Evolutionary conservation across 371 early-diverging fungal species (phyloP), one percentile per base, ranked within the genome.

Genomic region (Phascolomyces articulosus): DNA sequence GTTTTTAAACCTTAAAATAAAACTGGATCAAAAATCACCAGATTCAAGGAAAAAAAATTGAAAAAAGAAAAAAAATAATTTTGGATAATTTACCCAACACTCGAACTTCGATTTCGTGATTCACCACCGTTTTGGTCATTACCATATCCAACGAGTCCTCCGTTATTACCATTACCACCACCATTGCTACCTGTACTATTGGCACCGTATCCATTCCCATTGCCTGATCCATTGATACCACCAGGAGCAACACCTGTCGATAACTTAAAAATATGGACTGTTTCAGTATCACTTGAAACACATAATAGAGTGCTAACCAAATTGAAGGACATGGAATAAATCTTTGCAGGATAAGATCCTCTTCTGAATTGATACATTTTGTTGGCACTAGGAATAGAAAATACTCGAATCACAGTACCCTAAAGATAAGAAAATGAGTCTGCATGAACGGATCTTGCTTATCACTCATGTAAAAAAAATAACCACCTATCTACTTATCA

Each of bases 401-500:
- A 98, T 13, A 98, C 96, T 21, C 99, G 90, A 60, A 98, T 96
- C 2, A 98, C 93, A 0, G 99, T 98, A 6, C 98, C 98, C 94
- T 93, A 49, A 34, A 9, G 11, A 9, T 9, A 9, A 9, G 34
- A 11, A 0, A 34, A n/a, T n/a, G n/a, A n/a, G n/a, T n/a, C n/a
- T n/a, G n/a, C n/a, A n/a, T n/a, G n/a, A n/a, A n/a, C n/a, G n/a
- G n/a, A n/a, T n/a, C n/a, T n/a, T n/a, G n/a, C n/a, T n/a, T n/a
- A n/a, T n/a, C n/a, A 34, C 11, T 34, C 34, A 34, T 34, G 34
- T 11, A 34, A 34, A 34, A 31, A 31, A 31, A 31, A 31, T 6
- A 31, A 31, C 31, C 31, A 31, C 31, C 31, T 9, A 6, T 31
- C 4, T 92, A 53, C 21, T 29, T 26, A 26, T 8, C 20, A 0